phyloP scores from a whole-genome alignment of 2,329 filamentous ascomycete species.

The Curvularia spicifera region DNA sequence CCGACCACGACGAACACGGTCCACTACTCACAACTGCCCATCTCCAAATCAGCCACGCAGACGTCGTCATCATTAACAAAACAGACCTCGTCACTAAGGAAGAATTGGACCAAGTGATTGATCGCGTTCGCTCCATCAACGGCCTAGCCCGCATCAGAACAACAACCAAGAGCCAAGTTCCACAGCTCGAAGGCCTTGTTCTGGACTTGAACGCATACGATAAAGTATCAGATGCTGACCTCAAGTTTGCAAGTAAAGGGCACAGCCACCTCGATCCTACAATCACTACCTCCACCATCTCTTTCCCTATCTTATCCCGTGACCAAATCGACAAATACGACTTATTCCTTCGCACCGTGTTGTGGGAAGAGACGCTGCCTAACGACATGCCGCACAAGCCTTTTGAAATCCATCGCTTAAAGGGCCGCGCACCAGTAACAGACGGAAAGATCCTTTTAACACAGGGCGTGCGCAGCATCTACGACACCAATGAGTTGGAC shows the following conservation, averaged over 20 bases:
- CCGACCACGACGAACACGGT: slow-evolving; percentile 59
- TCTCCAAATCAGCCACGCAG: slow-evolving; percentile 94
- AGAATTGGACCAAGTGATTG: slow-evolving; percentile 72
- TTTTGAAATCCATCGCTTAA: slow-evolving; percentile 87
- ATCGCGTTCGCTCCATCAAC: slow-evolving; percentile 84
- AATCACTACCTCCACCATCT: slow-evolving; percentile 81
- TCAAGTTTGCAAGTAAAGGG: slow-evolving; percentile 76
- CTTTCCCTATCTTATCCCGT: slow-evolving; percentile 65
- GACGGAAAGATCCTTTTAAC: slow-evolving; percentile 75
- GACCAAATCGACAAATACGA: slow-evolving; percentile 71
- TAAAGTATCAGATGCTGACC: slow-evolving; percentile 66
- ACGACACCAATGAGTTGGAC: slow-evolving; percentile 77
- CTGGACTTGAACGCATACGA: slow-evolving; percentile 95
- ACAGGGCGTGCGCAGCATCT: slow-evolving; percentile 91
- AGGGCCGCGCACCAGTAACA: slow-evolving; percentile 74
- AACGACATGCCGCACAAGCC: slow-evolving; percentile 23
- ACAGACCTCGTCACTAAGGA: slow-evolving; percentile 76
- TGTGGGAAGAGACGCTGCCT: slow-evolving; percentile 79
- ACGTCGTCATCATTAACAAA: slow-evolving; percentile 95
- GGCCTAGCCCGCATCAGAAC: slow-evolving; percentile 82
- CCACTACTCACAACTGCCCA: slow-evolving; percentile 89
- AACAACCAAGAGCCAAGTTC: slow-evolving; percentile 80
- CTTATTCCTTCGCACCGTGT: slow-evolving; percentile 77
- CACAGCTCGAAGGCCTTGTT: slow-evolving; percentile 81
- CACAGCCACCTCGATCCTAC: slow-evolving; percentile 91